Conservation (phyloP, 2,329 filamentous ascomycete species). For the Hypoxylon sp. region DNA sequence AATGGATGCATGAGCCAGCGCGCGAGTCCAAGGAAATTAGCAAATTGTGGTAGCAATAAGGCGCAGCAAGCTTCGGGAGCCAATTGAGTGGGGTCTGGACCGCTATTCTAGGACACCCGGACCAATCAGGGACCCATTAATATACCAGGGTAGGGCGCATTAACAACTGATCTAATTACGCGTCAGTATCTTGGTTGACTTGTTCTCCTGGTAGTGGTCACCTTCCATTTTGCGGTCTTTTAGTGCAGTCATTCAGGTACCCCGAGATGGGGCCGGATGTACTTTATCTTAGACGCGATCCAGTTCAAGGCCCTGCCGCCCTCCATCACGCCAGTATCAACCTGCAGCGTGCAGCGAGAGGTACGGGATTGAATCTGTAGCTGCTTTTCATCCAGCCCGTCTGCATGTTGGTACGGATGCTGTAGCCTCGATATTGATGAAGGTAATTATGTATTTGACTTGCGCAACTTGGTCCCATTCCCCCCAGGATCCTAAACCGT, state of each 20-base stretch:
- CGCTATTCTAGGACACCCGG: slow-evolving; percentile 42
- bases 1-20: slow-evolving; percentile 23
- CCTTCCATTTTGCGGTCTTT: slow-evolving; percentile 32
- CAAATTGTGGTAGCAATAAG: slow-evolving; percentile 41
- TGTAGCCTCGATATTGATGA: slow-evolving; percentile 25
- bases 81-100: slow-evolving; percentile 36
- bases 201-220: slow-evolving; percentile 31
- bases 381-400: slow-evolving; percentile 32
- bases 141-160: slow-evolving; percentile 34
- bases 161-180: slow-evolving; percentile 42
- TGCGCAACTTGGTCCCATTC: slow-evolving; percentile 17
- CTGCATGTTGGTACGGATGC: slow-evolving; percentile 36
- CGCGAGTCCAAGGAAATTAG: slow-evolving; percentile 39
- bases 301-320: slow-evolving; percentile 21
- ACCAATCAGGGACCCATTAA: slow-evolving; percentile 36
- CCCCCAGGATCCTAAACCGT: slow-evolving; percentile 6
- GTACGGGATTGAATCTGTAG: slow-evolving; percentile 28
- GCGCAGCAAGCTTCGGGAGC: slow-evolving; percentile 41
- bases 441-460: slow-evolving; percentile 9
- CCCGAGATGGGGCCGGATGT: slow-evolving; percentile 31
- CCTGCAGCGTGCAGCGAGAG: slow-evolving; percentile 31
- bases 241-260: slow-evolving; percentile 34
- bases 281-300: slow-evolving; percentile 41
- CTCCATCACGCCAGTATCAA: slow-evolving; percentile 38
- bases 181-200: slow-evolving; percentile 39